phyloP scores from a whole-genome alignment of 1,139 yeast genomes.

The Debaryomycetaceae sp. region DNA sequence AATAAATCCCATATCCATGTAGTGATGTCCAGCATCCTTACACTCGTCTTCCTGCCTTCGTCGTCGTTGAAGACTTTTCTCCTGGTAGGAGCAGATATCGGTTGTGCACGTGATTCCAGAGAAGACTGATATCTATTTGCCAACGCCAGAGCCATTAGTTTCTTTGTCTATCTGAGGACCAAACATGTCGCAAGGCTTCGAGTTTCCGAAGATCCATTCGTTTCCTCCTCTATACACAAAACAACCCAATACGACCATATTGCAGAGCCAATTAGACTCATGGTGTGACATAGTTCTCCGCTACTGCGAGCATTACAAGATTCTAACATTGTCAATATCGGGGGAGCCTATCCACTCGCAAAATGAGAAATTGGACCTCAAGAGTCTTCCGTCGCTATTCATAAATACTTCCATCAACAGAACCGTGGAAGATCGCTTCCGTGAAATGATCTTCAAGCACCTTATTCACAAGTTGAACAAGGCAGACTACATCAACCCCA shows the following conservation, averaged over 20 bases:
- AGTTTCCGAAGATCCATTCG: constrained; percentile 71
- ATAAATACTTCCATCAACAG: constrained; percentile 51
- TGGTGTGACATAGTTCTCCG: constrained; percentile 44
- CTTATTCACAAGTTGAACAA: constrained; percentile 51
- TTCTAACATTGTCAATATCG: constrained; percentile 35
- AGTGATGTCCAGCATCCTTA: too few relatives aligned
- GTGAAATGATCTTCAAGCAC: constrained; percentile 52
- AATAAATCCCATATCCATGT: not conserved
- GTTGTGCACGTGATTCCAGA: too few relatives aligned
- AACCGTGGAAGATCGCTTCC: constrained; percentile 52
- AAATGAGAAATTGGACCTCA: constrained; percentile 16
- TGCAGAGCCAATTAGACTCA: constrained; percentile 64
- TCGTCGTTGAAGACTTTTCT: not conserved
- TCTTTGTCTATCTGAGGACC: not conserved
- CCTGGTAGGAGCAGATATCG: too few relatives aligned
- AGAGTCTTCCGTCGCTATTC: constrained; percentile 37
- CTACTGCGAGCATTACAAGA: constrained; percentile 56
- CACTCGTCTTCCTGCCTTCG: too few relatives aligned
- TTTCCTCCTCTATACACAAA: constrained; percentile 92
- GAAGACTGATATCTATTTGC: too few relatives aligned
- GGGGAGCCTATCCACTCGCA: constrained; percentile 30
- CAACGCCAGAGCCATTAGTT: too few relatives aligned
- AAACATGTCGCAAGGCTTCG: constrained; percentile 11
- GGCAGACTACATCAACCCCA: constrained; percentile 51
- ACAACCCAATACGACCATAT: constrained; percentile 80